Evolutionary conservation across 2,329 filamentous ascomycete species (phyloP).

Genomic region (Diplodia scrobiculata): DNA sequence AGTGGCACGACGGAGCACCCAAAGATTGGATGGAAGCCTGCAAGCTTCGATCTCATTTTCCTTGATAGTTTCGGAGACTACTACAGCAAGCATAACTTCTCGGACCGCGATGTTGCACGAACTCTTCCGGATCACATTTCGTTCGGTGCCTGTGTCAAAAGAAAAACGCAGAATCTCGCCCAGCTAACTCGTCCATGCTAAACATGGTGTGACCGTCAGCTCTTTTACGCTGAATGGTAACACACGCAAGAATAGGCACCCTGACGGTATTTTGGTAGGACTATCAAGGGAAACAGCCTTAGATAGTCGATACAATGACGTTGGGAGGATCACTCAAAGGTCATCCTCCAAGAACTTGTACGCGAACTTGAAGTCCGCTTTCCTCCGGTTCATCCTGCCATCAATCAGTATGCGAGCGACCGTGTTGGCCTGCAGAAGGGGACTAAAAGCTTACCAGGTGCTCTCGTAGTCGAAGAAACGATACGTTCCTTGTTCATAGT

Average conservation of each 20-base stretch:
- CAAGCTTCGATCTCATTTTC: constrained; percentile 2
- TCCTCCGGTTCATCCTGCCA: constrained; percentile 94
- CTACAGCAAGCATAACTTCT: constrained; percentile 25
- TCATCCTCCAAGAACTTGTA: constrained; percentile 98
- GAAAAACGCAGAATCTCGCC: constrained; percentile 16
- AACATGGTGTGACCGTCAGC: neutral
- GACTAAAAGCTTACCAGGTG: constrained; percentile 73
- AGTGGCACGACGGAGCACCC: constrained; percentile 22
- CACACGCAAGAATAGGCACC: neutral
- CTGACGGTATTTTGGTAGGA: neutral
- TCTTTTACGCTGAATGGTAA: neutral
- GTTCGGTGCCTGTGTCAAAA: constrained; percentile 16
- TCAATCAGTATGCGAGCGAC: constrained; percentile 34
- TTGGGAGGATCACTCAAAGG: constrained; percentile 53
- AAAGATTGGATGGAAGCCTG: constrained; percentile 18
- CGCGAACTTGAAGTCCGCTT: constrained; percentile 96
- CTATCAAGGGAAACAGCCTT: neutral
- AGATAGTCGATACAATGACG: neutral
- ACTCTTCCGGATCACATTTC: neutral
- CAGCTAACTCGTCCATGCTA: neutral
- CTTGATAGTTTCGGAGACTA: constrained; percentile 20
- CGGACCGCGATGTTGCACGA: constrained; percentile 1
- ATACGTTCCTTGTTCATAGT: constrained; percentile 98
- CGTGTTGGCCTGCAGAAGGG: constrained; percentile 21
- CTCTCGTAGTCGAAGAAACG: constrained; percentile 99